Evolutionary conservation across 179 eudicot species (phyloP), one percentile per base, ranked within the genome.

Genomic region (Spergularia azorica): DNA sequence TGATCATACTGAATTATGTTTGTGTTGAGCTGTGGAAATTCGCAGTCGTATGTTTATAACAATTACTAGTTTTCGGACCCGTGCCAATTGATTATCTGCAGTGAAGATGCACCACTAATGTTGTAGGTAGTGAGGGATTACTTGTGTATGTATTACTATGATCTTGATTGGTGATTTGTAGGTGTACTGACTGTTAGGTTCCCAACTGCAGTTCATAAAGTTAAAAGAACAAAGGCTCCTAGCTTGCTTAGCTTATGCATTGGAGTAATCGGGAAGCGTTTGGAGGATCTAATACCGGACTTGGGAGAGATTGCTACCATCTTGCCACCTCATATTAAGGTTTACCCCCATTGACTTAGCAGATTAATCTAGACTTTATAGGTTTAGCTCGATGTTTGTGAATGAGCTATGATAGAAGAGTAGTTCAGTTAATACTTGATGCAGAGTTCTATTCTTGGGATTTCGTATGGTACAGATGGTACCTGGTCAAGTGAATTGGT

Each of bases 271-370:
- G 97, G 97, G 68, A 86, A 81, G 86, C 87, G 90, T 85, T 85
- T 93, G 72, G 96, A 93, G 82, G 96, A 91, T 79, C 86, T 93
- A 64, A 78, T 87, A 77, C 90, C 87, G 11, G 89, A 91, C 41
- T 86, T 93, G 80, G 80, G 81, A 46, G 90, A 89, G 54, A 88
- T 93, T 77, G 82, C 89, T 36, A 16, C 41, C 43, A 62, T 63
- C 63, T 89, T 95, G 55, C 97, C 97, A 9, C 75, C 96, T 0
- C 79, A 92, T 78, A 86, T 91, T 70, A 95, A 89, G 96, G 98
- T 94, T 75, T 75, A 55, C 13, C 43, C 62, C 65, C n/a, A 16
- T 54, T 54, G 9, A 26, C 32, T 54, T 63, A 15, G 14, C 65
- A 59, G 16, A 17, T 43, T 46, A 48, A 12, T 59, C 18, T 69